Base-by-base conservation (phyloP, 352 stramenopile genomes). In the Globisporangium cederbergense region DNA sequence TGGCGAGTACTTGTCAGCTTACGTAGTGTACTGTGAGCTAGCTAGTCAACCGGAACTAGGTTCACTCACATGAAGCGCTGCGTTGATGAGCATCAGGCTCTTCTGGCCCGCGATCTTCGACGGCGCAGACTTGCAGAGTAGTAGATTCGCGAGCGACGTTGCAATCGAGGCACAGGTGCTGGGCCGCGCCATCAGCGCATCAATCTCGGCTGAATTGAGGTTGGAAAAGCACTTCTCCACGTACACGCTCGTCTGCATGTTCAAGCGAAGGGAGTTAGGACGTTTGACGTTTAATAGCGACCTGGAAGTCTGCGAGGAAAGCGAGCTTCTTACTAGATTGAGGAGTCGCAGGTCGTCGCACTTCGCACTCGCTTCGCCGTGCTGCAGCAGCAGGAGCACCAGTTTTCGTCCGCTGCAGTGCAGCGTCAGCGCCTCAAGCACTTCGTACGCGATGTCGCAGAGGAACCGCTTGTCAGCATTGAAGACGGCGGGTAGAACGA, bases 191-290 rank as follows among this genome's bases (percentile, higher is more conserved):
- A 72, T 42, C 9, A 89, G 70, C 38, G 73, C 60, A 1, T 67
- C 40, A 54, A 78, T 64, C 8, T 77, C 72, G 0, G 57, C 30
- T 0, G 71, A 67, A 40, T 68, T 76, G 63, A 83, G 69, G n/a
- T 70, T 76, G 9, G n/a, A 25, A 45, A 87, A 61, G n/a, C 77
- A 84, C 57, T 87, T 89, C 42, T 87, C 79, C 1, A 86, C 71
- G 50, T 89, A 89, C 51, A 87, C 58, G 20, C 72, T 81, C 0
- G 77, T 77, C 79, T 89, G n/a, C 4, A 38, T 3, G 42, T 34
- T 10, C 5, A 28, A 28, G n/a, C 5, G 20, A 58, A 47, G 53
- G 14, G 42, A 9, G 22, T 54, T 11, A 53, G 46, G 34, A 40
- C 34, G 34, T 11, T 40, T 13, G 38, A 1, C 38, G 7, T 51